These are phyloP conservation scores for Cephaloascus albidus DNA, from an alignment of 805 yeast genomes.

Conservation along the genomic window DNA sequence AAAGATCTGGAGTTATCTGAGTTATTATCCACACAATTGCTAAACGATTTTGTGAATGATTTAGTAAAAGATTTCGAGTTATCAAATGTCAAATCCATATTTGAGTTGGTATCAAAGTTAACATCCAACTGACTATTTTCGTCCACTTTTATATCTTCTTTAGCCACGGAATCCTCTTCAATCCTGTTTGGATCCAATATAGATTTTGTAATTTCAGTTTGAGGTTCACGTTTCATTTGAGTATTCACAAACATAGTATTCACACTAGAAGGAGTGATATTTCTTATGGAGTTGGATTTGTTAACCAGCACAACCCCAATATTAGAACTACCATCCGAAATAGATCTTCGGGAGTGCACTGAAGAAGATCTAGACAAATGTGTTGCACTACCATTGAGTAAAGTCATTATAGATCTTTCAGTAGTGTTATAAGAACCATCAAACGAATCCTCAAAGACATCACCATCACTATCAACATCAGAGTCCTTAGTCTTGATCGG, in stretches of 20 bases:
- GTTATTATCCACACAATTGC: no score
- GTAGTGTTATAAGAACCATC: constrained; percentile 25
- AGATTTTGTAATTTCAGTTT: no score
- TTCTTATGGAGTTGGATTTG: no score
- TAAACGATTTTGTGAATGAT: no score
- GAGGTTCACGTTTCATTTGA: no score
- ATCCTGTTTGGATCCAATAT: no score
- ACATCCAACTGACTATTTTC: neutral
- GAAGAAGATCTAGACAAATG: no score
- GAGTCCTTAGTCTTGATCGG: constrained; percentile 10
- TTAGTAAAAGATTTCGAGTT: neutral
- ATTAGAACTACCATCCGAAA: neutral
- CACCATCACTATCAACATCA: constrained; percentile 3
- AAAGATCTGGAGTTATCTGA: no score
- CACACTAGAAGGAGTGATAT: no score
- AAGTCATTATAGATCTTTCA: constrained; percentile 30
- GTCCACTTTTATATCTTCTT: neutral
- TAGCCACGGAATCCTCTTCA: neutral
- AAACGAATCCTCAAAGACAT: constrained; percentile 17
- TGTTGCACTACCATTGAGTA: constrained; percentile 15
- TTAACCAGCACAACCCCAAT: neutral
- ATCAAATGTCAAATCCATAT: neutral
- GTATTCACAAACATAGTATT: no score
- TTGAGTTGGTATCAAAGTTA: neutral
- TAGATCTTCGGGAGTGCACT: neutral